Conservation (phyloP, 2,329 filamentous ascomycete species). For the Fusarium musae region DNA sequence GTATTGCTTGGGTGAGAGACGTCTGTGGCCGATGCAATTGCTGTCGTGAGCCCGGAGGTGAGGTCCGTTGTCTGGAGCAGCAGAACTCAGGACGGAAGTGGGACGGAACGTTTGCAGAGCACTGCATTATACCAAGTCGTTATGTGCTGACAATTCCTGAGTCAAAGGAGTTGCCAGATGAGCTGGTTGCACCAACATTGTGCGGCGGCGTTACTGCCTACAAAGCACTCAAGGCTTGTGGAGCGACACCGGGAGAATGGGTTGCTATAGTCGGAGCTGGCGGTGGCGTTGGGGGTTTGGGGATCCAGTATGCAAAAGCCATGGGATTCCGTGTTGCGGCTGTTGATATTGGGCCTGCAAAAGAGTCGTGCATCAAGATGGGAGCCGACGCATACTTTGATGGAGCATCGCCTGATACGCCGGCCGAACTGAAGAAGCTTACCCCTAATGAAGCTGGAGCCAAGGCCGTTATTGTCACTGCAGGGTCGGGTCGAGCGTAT, state of each 20-base stretch:
- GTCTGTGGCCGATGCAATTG: conserved; percentile 49
- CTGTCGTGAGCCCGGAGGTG: conserved; percentile 49
- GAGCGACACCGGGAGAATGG: conserved; percentile 49
- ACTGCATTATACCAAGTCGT: conserved; percentile 49
- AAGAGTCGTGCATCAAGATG: conserved; percentile 43
- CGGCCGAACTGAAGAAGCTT: conserved; percentile 2
- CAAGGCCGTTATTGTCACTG: conserved; percentile 47
- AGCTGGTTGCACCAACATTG: conserved; percentile 53
- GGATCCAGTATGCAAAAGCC: conserved; percentile 52
- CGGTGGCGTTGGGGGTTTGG: conserved; percentile 54
- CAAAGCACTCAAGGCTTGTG: conserved; percentile 52
- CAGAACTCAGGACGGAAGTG: conserved; percentile 48
- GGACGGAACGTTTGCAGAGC: conserved; percentile 55
- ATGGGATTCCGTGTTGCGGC: conserved; percentile 57
- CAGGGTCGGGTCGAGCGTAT: conserved; percentile 48
- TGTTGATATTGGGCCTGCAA: conserved; percentile 50
- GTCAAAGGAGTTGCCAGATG: conserved; percentile 44
- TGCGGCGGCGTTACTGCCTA: conserved; percentile 59
- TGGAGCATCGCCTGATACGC: conserved; percentile 1
- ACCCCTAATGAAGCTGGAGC: conserved; percentile 14
- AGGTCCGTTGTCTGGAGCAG: conserved; percentile 50
- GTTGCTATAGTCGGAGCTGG: conserved; percentile 53
- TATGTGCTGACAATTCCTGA: conserved; percentile 48
- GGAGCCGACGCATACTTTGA: conserved; percentile 55
- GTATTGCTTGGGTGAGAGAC: conserved; percentile 41